A percentile compares a stretch with the other conserved stretches of the same genome.
phyloP scores from a whole-genome alignment of 352 stramenopile genomes.

The Phytophthora europaea region DNA sequence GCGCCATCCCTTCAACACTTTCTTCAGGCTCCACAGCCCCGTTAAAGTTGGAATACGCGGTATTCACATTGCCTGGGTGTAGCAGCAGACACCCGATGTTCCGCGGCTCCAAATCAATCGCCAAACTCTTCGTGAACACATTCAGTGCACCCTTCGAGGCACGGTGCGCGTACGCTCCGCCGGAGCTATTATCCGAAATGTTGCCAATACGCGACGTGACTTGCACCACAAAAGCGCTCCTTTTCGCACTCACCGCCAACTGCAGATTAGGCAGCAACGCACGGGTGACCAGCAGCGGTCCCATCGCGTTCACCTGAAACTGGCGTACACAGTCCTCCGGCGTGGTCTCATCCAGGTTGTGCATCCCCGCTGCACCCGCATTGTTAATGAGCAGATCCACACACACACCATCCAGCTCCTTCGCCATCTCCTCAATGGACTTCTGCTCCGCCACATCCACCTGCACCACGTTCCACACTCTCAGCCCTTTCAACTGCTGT shows the following conservation, averaged over 20 bases:
- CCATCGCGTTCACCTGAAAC: conserved; percentile 72
- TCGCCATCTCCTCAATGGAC: conserved; percentile 50
- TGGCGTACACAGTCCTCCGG: conserved; percentile 54
- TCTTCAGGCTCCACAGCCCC: conserved; percentile 45
- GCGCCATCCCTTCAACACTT: conserved; percentile 50
- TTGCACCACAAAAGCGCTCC: conserved; percentile 52
- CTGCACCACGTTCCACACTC: conserved; percentile 29
- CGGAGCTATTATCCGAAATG: conserved; percentile 47
- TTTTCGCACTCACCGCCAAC: conserved; percentile 32
- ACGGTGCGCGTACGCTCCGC: conserved; percentile 64
- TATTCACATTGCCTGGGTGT: conserved; percentile 65
- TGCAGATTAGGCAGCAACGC: conserved; percentile 54
- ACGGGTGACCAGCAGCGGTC: conserved; percentile 63
- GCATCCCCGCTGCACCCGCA: conserved; percentile 43
- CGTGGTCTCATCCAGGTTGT: conserved; percentile 44
- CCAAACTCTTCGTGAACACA: conserved; percentile 63
- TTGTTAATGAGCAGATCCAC: conserved; percentile 79
- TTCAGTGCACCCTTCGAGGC: conserved; percentile 81
- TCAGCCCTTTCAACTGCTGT: conserved; percentile 30
- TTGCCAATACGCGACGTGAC: conserved; percentile 64
- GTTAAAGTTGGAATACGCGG: conserved; percentile 46
- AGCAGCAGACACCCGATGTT: conserved; percentile 55
- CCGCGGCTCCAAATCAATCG: conserved; percentile 54
- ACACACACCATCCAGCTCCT: conserved; percentile 41
- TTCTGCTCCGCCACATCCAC: conserved; percentile 36